These are phyloP conservation scores for Starmerella khaoyaiensis DNA, from an alignment of 805 yeast genomes.

Conservation along the genomic window DNA sequence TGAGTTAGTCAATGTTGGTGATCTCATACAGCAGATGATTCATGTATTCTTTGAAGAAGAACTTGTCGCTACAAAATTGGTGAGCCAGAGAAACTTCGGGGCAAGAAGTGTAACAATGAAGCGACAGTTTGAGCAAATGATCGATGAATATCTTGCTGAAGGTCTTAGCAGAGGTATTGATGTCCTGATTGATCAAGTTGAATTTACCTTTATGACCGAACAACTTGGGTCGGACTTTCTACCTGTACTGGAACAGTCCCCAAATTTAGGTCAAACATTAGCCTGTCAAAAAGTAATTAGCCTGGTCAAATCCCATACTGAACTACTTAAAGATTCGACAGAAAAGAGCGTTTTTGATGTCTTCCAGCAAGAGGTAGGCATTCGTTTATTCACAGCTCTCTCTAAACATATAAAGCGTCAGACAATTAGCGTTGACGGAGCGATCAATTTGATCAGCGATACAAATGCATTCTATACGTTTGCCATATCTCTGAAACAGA, in stretches of 20 bases:
- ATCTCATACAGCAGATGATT: constrained; percentile 80
- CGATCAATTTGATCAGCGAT: constrained; percentile 69
- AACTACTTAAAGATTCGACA: constrained; percentile 62
- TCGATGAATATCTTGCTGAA: constrained; percentile 83
- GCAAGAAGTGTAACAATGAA: constrained; percentile 68
- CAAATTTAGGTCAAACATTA: constrained; percentile 34
- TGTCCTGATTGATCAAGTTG: constrained; percentile 71
- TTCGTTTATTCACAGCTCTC: constrained; percentile 62
- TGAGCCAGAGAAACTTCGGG: constrained; percentile 65
- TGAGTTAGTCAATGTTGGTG: constrained; percentile 86
- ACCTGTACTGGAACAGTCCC: constrained; percentile 30
- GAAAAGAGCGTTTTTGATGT: constrained; percentile 83
- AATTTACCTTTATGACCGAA: constrained; percentile 41
- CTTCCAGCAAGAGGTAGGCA: constrained; percentile 87
- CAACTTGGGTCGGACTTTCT: constrained; percentile 53
- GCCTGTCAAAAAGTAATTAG: constrained; percentile 55
- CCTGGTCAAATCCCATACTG: constrained; percentile 57
- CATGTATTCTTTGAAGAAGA: constrained; percentile 85
- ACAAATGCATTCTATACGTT: constrained; percentile 67
- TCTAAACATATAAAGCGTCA: constrained; percentile 65
- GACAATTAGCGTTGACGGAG: constrained; percentile 68
- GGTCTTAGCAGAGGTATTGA: constrained; percentile 90
- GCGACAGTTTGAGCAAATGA: constrained; percentile 61
- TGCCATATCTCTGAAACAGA: constrained; percentile 41
- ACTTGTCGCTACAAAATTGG: constrained; percentile 40